A percentile compares a stretch with the other conserved stretches of the same genome.
These are phyloP conservation scores for Melastoma candidum DNA, from an alignment of 441 rosid genomes.

Conservation along the genomic window DNA sequence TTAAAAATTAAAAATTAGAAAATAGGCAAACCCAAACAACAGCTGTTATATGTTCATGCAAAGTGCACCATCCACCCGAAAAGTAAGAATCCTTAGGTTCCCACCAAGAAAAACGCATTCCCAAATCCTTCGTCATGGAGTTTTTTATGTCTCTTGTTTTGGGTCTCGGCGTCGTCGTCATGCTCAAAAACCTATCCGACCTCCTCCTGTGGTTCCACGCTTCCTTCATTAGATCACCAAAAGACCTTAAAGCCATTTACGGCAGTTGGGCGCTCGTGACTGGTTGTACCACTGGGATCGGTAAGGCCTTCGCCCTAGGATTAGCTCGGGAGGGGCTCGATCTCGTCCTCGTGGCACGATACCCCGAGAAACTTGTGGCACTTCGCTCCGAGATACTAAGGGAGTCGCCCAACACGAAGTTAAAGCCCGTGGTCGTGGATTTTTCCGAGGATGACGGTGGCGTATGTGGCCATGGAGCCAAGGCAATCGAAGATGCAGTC, in stretches of 20 bases:
- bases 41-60: too few species aligned
- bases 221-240: constrained; percentile 32
- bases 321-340: constrained; percentile 52
- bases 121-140: too few species aligned
- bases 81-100: too few species aligned
- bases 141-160: constrained; percentile 25
- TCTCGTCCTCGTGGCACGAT: constrained; percentile 58
- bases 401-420: constrained; percentile 25
- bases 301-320: constrained; percentile 53
- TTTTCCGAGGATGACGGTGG: constrained; percentile 23
- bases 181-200: constrained; percentile 29
- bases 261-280: constrained; percentile 84
- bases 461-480: constrained; percentile 12
- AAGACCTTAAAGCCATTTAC: constrained; percentile 29
- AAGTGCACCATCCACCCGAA: too few species aligned
- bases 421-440: constrained; percentile 40
- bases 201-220: constrained; percentile 36
- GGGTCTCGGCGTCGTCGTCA: constrained; percentile 38
- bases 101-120: too few species aligned
- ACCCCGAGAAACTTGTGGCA: constrained; percentile 31
- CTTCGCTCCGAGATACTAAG: constrained; percentile 31
- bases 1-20: too few species aligned
- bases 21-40: too few species aligned
- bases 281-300: constrained; percentile 77
- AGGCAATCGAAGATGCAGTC: constrained; percentile 33